Conservation (phyloP, 2,329 filamentous ascomycete species). For the Diaporthe citriasiana region DNA sequence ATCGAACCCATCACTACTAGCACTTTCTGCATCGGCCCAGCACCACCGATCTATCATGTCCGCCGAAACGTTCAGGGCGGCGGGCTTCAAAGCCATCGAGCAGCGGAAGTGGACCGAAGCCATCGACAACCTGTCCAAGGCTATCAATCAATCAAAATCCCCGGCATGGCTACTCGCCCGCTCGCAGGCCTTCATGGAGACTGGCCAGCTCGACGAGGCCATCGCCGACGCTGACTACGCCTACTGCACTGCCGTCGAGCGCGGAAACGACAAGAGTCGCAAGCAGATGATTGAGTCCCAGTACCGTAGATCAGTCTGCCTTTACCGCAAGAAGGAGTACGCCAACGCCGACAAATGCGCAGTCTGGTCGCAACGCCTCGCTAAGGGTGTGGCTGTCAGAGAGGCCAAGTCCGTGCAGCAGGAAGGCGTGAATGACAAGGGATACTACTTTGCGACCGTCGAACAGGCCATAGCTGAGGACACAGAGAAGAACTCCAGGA, state of each 20-base stretch:
- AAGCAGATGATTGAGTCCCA: slow-evolving; percentile 86
- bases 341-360: slow-evolving; percentile 83
- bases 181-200: slow-evolving; percentile 81
- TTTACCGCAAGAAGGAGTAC: slow-evolving; percentile 78
- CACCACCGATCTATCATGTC: slow-evolving; percentile 59
- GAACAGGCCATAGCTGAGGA: slow-evolving; percentile 50
- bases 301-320: slow-evolving; percentile 81
- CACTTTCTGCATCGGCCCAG: not conserved
- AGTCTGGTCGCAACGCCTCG: slow-evolving; percentile 64
- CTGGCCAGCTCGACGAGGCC: slow-evolving; percentile 72
- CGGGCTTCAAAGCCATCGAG: slow-evolving; percentile 76
- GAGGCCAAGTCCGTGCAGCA: slow-evolving; percentile 51
- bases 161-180: slow-evolving; percentile 87
- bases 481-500: slow-evolving; percentile 27
- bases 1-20: not conserved
- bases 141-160: slow-evolving; percentile 75
- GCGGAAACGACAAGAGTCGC: slow-evolving; percentile 71
- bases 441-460: slow-evolving; percentile 61
- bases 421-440: slow-evolving; percentile 58
- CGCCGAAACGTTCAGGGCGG: slow-evolving; percentile 62
- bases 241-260: slow-evolving; percentile 71
- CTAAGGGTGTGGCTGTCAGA: slow-evolving; percentile 54
- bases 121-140: slow-evolving; percentile 76
- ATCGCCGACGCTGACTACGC: slow-evolving; percentile 79
- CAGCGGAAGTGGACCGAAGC: slow-evolving; percentile 76